A percentile compares a stretch with the other conserved stretches of the same genome.
These are phyloP conservation scores for Lichtheimia hyalospora DNA, from an alignment of 371 early-diverging fungal species.

Conservation along the genomic window DNA sequence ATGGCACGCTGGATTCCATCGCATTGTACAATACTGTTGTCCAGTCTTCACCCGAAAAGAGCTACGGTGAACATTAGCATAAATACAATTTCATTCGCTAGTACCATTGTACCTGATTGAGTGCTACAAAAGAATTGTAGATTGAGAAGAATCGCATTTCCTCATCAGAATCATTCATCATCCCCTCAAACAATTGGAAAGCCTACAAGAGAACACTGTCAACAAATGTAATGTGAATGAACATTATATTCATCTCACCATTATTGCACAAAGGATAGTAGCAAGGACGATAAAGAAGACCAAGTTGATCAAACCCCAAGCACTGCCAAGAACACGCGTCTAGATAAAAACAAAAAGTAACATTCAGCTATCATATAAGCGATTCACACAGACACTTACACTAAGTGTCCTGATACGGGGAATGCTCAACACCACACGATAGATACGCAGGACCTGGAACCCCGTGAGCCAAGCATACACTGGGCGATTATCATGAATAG, in stretches of 20 bases:
- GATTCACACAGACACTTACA: slow-evolving; percentile 27
- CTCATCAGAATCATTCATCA: slow-evolving; percentile 41
- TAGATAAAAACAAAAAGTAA: slow-evolving; percentile 9
- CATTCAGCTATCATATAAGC: not conserved
- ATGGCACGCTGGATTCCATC: slow-evolving; percentile 45
- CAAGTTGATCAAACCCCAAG: slow-evolving; percentile 62
- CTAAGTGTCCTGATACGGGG: slow-evolving; percentile 56
- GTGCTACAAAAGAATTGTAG: slow-evolving; percentile 60
- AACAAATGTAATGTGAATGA: no score
- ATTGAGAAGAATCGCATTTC: slow-evolving; percentile 64
- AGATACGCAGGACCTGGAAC: slow-evolving; percentile 63
- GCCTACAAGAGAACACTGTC: slow-evolving; percentile 18
- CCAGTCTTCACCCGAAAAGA: slow-evolving; percentile 75
- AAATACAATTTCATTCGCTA: no score
- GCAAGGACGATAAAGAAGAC: slow-evolving; percentile 62
- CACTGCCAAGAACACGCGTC: slow-evolving; percentile 60
- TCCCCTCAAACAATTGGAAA: slow-evolving; percentile 49
- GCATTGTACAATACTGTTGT: slow-evolving; percentile 58
- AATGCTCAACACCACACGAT: slow-evolving; percentile 57
- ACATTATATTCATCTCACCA: slow-evolving; percentile 31
- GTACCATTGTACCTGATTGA: slow-evolving; percentile 51
- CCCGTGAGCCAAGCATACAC: slow-evolving; percentile 63
- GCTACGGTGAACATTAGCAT: slow-evolving; percentile 15
- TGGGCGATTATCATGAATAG: slow-evolving; percentile 32
- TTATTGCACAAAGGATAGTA: slow-evolving; percentile 54